These are phyloP conservation scores for Colletotrichum viniferum DNA, from an alignment of 2,329 filamentous ascomycete genomes.

Conservation along the genomic window DNA sequence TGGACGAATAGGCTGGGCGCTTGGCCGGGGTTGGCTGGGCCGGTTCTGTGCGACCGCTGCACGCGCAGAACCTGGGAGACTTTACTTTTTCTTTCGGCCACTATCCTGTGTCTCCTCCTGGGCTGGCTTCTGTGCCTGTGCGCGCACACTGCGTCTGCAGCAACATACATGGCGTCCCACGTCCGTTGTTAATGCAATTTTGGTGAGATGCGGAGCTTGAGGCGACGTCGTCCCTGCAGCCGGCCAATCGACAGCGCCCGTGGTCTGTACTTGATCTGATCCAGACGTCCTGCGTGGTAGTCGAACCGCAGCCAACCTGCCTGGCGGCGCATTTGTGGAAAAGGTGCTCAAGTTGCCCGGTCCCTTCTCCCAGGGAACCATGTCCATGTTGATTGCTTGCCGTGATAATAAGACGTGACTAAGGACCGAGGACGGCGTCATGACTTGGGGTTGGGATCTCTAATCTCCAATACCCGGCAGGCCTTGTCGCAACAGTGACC, in stretches of 20 bases:
- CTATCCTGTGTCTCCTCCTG: neutral
- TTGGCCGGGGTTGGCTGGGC: constrained; percentile 8
- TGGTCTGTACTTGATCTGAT: constrained; percentile 13
- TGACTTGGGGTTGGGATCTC: neutral
- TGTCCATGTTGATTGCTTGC: neutral
- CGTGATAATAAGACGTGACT: neutral
- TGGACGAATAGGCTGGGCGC: constrained; percentile 10
- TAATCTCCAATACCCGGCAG: neutral
- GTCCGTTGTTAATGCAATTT: constrained; percentile 12
- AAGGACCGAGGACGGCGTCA: neutral
- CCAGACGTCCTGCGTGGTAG: neutral
- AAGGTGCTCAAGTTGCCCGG: constrained; percentile 17
- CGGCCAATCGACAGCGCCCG: neutral
- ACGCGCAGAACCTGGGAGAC: neutral
- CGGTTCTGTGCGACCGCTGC: neutral
- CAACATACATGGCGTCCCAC: neutral
- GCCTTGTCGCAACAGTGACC: neutral
- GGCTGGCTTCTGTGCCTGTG: neutral
- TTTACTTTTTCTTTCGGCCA: neutral
- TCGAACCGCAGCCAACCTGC: neutral
- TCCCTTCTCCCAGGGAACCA: constrained; percentile 11
- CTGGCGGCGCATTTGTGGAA: constrained; percentile 2
- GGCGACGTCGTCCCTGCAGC: constrained; percentile 11
- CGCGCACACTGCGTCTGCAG: neutral
- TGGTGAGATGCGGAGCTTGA: constrained; percentile 14